A percentile compares a stretch with the other conserved stretches of the same genome.
phyloP scores from a whole-genome alignment of 441 rosid genomes.

The Gossypium schwendimanii region DNA sequence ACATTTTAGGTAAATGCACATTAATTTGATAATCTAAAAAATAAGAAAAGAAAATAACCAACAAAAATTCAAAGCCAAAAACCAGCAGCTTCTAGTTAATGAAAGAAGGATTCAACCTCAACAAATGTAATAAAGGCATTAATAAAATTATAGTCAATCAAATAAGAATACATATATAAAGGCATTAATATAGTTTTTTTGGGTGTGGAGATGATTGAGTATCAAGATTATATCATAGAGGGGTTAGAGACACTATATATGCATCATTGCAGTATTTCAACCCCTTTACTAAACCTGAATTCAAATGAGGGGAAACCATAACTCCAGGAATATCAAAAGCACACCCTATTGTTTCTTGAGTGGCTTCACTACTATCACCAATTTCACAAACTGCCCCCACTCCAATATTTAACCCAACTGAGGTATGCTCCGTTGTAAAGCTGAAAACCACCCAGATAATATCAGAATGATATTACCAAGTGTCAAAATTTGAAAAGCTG shows the following conservation, averaged over 20 bases:
- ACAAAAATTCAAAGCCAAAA: no score
- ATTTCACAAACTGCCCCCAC: constrained; percentile 30
- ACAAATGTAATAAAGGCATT: no score
- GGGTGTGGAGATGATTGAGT: neutral
- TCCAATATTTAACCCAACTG: constrained; percentile 69
- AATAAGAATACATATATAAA: no score
- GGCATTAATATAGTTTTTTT: neutral
- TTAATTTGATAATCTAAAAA: no score
- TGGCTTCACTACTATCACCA: constrained; percentile 25
- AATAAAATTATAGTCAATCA: neutral
- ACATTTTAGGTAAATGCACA: no score
- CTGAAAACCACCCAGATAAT: constrained; percentile 29
- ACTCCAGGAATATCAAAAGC: constrained; percentile 44
- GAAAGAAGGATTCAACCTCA: no score
- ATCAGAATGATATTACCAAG: neutral
- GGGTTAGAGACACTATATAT: constrained; percentile 50
- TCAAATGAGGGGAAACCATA: constrained; percentile 38
- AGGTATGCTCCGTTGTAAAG: constrained; percentile 57
- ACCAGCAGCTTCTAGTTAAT: no score
- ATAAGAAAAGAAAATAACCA: no score
- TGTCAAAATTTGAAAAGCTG: no score
- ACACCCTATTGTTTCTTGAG: constrained; percentile 22
- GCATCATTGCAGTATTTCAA: constrained; percentile 54
- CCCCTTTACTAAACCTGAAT: constrained; percentile 53
- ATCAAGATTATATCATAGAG: constrained; percentile 29